phyloP scores from a whole-genome alignment of 164 flowering plant species.

The grape (Vitis vinifera) region ASM3070453v1 NC_081820.1:7230501-7231000 shows the following conservation, averaged over 20 bases:
- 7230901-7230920: neutral
- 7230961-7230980: too few species aligned
- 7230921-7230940: neutral
- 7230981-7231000: too few species aligned
- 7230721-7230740: neutral
- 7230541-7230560: neutral
- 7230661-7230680: neutral
- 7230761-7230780: neutral
- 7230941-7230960: too few species aligned
- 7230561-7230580: neutral
- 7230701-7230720: neutral
- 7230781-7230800: neutral
- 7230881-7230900: neutral
- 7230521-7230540: neutral
- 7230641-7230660: neutral
- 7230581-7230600: neutral
- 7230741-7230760: constrained; percentile 2
- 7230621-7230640: neutral
- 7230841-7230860: neutral
- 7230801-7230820: constrained; percentile 5
- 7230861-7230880: neutral
- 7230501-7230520: neutral
- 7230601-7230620: neutral
- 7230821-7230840: constrained; percentile 2
- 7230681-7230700: neutral